Evolutionary conservation across 2,329 filamentous ascomycete genomes (phyloP).

Genomic region (Aspergillus intermedius): DNA sequence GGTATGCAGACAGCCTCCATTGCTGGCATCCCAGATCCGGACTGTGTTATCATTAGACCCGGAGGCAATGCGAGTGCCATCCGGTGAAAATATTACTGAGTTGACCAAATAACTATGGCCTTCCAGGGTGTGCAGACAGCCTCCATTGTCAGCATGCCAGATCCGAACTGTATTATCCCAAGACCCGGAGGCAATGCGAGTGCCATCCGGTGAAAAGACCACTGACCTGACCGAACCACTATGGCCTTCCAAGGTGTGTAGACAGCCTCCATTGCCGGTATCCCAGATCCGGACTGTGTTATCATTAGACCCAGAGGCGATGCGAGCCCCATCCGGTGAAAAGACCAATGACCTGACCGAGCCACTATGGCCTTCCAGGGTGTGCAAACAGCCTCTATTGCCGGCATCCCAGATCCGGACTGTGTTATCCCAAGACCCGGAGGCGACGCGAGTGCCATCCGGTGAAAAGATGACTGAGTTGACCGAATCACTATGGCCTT

Average conservation of each 20-base stretch:
- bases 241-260: constrained; percentile 6
- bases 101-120: background rate
- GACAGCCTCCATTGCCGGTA: too few species aligned
- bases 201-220: constrained; percentile 19
- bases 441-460: background rate
- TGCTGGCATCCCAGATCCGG: background rate
- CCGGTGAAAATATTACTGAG: background rate
- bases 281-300: too few species aligned
- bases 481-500: constrained; percentile 15
- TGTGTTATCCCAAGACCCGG: constrained; percentile 7
- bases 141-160: constrained; percentile 13
- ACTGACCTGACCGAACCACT: too few species aligned
- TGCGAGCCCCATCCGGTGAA: too few species aligned
- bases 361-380: too few species aligned
- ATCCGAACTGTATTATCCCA: constrained; percentile 17
- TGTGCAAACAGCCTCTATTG: too few species aligned
- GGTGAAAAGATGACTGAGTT: constrained; percentile 8
- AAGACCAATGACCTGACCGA: too few species aligned
- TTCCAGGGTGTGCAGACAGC: background rate
- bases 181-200: constrained; percentile 19
- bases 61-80: background rate
- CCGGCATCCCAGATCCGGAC: constrained; percentile 7
- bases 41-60: background rate
- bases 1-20: background rate
- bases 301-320: too few species aligned